A percentile compares a stretch with the other conserved stretches of the same genome.
These are phyloP conservation scores for Saururus chinensis DNA, from an alignment of 164 flowering plant species.

Conservation along the genomic window DNA sequence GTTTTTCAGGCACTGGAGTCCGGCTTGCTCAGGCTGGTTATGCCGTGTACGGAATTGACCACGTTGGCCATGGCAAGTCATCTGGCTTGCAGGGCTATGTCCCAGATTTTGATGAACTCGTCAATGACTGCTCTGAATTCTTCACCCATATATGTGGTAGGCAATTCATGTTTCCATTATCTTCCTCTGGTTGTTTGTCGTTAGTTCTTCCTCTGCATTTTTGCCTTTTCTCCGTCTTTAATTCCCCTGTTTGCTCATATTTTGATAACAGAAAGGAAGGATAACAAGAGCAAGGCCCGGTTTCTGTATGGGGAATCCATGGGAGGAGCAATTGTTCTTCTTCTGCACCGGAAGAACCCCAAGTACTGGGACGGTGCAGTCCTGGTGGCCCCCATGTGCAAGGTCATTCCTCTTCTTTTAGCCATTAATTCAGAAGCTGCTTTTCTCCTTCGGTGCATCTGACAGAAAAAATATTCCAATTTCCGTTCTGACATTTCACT, in stretches of 20 bases:
- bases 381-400: constrained; percentile 94
- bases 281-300: constrained; percentile 49
- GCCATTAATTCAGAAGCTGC: no score
- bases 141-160: constrained; percentile 53
- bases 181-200: background rate
- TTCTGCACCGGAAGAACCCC: constrained; percentile 55
- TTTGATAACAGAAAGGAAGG: constrained; percentile 37
- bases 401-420: constrained; percentile 41
- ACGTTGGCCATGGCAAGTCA: constrained; percentile 90
- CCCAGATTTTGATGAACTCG: constrained; percentile 43
- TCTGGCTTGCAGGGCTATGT: constrained; percentile 52
- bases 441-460: no score
- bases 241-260: no score
- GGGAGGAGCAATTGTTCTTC: constrained; percentile 87
- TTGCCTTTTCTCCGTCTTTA: background rate
- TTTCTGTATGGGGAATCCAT: constrained; percentile 80
- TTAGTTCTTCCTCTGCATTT: background rate
- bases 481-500: background rate
- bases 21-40: constrained; percentile 67
- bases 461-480: background rate
- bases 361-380: constrained; percentile 78
- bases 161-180: background rate
- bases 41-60: constrained; percentile 75
- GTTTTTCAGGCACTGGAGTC: constrained; percentile 42
- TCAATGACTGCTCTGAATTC: constrained; percentile 49